Base-by-base conservation (phyloP, 768 basidiomycete genomes). In the Termitomyces sp. region DNA sequence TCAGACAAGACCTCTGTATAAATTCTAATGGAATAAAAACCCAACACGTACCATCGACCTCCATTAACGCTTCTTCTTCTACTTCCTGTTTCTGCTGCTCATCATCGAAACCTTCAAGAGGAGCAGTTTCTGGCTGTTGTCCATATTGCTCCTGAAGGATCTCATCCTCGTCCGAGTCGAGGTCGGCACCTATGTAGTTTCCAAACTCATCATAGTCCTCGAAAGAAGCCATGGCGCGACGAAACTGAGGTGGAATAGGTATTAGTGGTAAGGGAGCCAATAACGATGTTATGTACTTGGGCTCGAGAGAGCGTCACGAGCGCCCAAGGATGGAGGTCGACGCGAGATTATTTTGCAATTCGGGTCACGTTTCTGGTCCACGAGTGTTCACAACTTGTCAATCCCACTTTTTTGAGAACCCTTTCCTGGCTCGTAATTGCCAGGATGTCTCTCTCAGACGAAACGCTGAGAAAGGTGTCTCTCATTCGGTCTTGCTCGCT, bases 201-300 rank as follows among this genome's bases (percentile, higher is more conserved):
- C 95, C 95, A 69, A 96, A 96, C 76, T 98, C 91, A 67, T 93
- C 91, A 67, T 93, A 93, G 70, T 93, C 91, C 66, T 93, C 91
- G 65, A 92, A 76, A 20, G 80, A 81, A 61, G 80, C 77, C 76
- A 79, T 78, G 31, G 53, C 55, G n/a, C 54, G 31, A 30, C 24
- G 24, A 33, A 34, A 48, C 44, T 54, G 51, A 58, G 52, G 53
- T 54, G 41, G 61, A 22, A 48, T 15, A 52, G 20, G 47, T 37
- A 20, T 58, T n/a, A 41, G 45, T 39, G 15, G 44, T 50, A 24
- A 41, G 27, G 15, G 11, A 47, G 37, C 11, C 9, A 34, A 52
- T 41, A 53, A 49, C 54, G 51, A 42, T 20, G 30, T 33, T 48
- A 39, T 54, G 52, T 41, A 41, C 39, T 53, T 41, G 39, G 7